Conservation (phyloP, 148 eudicot species). For the Agrostemma githago region DNA sequence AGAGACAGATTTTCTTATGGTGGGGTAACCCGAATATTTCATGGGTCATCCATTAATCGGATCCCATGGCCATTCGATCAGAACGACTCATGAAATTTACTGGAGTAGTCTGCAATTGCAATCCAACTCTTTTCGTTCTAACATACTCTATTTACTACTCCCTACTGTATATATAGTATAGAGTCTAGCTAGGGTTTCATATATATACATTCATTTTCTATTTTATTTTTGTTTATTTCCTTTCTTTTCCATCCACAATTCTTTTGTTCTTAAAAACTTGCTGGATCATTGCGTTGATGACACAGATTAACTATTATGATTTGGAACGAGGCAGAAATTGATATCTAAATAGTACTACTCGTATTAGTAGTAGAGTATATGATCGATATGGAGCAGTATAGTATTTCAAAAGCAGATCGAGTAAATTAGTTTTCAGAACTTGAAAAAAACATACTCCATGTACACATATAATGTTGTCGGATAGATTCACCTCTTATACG, state of each 20-base stretch:
- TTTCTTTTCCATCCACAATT: not conserved
- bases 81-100: not conserved
- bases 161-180: no score
- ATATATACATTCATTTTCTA: no score
- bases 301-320: no score
- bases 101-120: not conserved
- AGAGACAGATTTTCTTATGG: slow-evolving; percentile 16
- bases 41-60: slow-evolving; percentile 8
- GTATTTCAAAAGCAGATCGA: not conserved
- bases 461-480: no score
- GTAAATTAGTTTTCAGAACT: no score
- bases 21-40: slow-evolving; percentile 16
- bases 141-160: not conserved
- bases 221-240: no score
- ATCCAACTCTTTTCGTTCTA: not conserved
- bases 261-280: not conserved
- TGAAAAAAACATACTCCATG: no score
- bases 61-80: not conserved
- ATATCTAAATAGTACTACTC: no score
- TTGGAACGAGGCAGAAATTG: no score
- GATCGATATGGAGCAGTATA: no score
- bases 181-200: slow-evolving; percentile 8
- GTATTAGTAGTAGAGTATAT: no score
- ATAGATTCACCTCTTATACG: no score
- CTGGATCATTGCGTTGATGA: not conserved